Evolutionary conservation across 1,284 basidiomycete genomes (phyloP), one percentile per base, ranked within the genome.

Genomic region (Gymnopus androsaceus): DNA sequence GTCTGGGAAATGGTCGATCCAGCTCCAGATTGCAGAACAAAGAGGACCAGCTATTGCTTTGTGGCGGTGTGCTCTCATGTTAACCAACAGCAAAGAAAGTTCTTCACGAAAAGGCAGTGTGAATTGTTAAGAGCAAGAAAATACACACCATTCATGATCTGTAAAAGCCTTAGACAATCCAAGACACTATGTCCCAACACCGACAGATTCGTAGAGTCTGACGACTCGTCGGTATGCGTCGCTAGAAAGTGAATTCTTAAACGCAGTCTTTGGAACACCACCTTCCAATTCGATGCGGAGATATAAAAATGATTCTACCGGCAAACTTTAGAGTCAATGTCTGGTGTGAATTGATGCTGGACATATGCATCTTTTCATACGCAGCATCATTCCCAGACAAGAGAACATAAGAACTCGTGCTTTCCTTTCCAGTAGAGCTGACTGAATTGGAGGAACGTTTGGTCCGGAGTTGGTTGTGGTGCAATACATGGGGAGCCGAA

Each of bases 201-300:
- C 62, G 87, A 81, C 42, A 95, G 71, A 66, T 94, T 92, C 31
- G 85, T 77, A 1, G 83, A 79, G 66, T 93, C 90, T 1, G 79
- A 75, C 14, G 76, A 28, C 25, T 66, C 59, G 8, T 82, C 79
- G 3, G 54, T 36, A 44, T 55, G 56, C 2, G 74, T 74, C 0
- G 85, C 85, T 51, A 88, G 79, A 58, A 74, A 80, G 61, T 82
- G 80, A 40, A 95, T 89, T 70, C 90, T 88, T 42, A 78, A 77
- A 55, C 87, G 84, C 57, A 96, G 81, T 17, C 91, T 82, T 21
- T 81, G 74, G 61, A 90, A 83, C 17, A 98, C 88, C 7, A 92
- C 81, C 31, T 76, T 73, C 94, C 95, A 98, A 67, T 98, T 97
- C 19, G 91, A 91, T 0, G 92, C 87, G 6, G 94, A 95, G 14